phyloP scores from a whole-genome alignment of 495 filamentous ascomycete species.

The Tuber microsphaerosporum region DNA sequence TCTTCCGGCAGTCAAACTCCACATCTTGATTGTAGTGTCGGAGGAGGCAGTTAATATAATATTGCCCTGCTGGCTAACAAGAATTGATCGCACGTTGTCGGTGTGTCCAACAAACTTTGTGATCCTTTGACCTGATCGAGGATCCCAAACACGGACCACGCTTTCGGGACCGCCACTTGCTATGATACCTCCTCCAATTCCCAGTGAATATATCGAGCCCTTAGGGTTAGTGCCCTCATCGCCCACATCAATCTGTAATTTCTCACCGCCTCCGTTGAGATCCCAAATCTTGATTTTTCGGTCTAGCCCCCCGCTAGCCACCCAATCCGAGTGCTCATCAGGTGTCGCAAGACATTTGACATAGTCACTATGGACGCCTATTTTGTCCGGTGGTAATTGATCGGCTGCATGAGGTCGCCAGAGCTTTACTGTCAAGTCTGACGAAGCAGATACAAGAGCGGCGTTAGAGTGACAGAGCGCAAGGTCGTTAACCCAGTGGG shows the following conservation, averaged over 20 bases:
- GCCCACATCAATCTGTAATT: constrained; percentile 72
- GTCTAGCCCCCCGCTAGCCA: constrained; percentile 92
- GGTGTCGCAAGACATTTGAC: constrained; percentile 89
- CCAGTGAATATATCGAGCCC: constrained; percentile 88
- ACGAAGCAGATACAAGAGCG: constrained; percentile 86
- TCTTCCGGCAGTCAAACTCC: constrained; percentile 86
- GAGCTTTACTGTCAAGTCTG: constrained; percentile 86
- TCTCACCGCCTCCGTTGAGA: constrained; percentile 74
- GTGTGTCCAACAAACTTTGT: constrained; percentile 98
- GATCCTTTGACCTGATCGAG: constrained; percentile 76
- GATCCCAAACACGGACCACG: constrained; percentile 88
- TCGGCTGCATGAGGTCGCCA: constrained; percentile 81
- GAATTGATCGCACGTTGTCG: constrained; percentile 83
- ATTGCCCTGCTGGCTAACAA: constrained; percentile 80
- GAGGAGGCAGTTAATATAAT: constrained; percentile 91
- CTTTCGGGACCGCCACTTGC: constrained; percentile 93
- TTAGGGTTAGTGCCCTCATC: constrained; percentile 71
- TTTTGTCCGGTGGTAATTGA: constrained; percentile 61
- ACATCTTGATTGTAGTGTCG: constrained; percentile 94
- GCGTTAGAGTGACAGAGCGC: constrained; percentile 74
- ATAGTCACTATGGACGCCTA: constrained; percentile 91
- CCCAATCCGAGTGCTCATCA: constrained; percentile 63
- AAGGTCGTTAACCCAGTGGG: constrained; percentile 97
- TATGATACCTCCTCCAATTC: constrained; percentile 62
- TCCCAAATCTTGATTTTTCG: constrained; percentile 91